Evolutionary conservation across 2,329 filamentous ascomycete species (phyloP), one percentile per base, ranked within the genome.

Genomic region (Pseudogymnoascus sp.): DNA sequence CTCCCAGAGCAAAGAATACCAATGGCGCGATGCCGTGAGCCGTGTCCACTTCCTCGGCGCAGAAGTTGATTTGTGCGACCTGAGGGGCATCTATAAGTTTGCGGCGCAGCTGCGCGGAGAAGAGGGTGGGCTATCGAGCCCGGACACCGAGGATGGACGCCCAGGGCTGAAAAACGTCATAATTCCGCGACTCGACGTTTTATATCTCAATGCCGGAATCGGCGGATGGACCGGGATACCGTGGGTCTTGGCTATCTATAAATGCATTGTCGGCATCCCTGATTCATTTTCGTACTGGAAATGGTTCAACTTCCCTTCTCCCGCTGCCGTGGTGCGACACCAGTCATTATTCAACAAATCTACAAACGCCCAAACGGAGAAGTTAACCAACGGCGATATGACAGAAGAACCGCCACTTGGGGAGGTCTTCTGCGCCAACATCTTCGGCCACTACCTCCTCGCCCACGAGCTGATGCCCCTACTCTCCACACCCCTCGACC

Each of bases 371-470:
- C 8, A 33, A 14, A 56, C 50, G 8, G 28, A 56, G 16, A 12
- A 10, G 28, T 40, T 60, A 18, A 42, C 21, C 7, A 60, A 60
- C n/a, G 59, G 38, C 10, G 33, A 60, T 25, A 5, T n/a, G 33
- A 8, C 56, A 10, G 69, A 76, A 14, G 83, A 86, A 64, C 86
- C 88, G 0, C 77, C 79, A 4, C 77, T 99, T 0, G 92, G 91
- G 2, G 82, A 91, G 68, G 85, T 96, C 16, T 99, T 97, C 73
- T 89, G 88, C 73, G 88, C 93, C 60, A 97, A 97, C 72, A 83
- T 96, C 31, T 97, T 99, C 72, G 94, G 94, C 0, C 94, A 99
- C 77, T 97, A 99, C 73, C 77, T 97, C 71, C 84, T 99, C 23
- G 84, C 85, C 14, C 92, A 96, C 74, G 85, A 88, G 71, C 81